These are phyloP conservation scores for Kwoniella mangroviensis DNA, from an alignment of 768 basidiomycete species.

Conservation along the genomic window DNA sequence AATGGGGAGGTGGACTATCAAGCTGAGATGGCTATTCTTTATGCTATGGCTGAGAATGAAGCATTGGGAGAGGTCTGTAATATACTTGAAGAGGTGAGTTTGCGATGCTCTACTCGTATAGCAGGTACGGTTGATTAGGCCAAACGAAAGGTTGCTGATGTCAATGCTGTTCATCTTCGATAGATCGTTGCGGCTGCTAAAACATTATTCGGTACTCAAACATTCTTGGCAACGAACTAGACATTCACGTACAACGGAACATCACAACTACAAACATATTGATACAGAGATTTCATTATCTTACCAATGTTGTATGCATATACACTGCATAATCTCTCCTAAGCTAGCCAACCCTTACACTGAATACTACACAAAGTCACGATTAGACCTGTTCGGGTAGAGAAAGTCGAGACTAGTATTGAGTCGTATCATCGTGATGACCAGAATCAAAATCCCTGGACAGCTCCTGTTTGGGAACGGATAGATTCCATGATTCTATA, in stretches of 20 bases:
- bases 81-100: constrained; percentile 53
- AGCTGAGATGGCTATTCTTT: constrained; percentile 50
- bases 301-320: neutral
- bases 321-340: too few relatives aligned
- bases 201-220: neutral
- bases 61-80: constrained; percentile 52
- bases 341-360: too few relatives aligned
- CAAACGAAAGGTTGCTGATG: too few relatives aligned
- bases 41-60: constrained; percentile 56
- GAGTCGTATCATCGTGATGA: too few relatives aligned
- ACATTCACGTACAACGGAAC: neutral
- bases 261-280: neutral
- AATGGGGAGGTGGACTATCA: constrained; percentile 3
- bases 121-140: too few relatives aligned
- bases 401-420: too few relatives aligned
- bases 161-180: neutral
- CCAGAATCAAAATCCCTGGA: too few relatives aligned
- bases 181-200: neutral
- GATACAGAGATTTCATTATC: neutral
- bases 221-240: neutral
- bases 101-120: too few relatives aligned
- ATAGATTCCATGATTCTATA: too few relatives aligned
- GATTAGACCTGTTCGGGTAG: too few relatives aligned
- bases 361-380: too few relatives aligned
- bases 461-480: too few relatives aligned